Base-by-base conservation (phyloP, 345 rosid species). In the Eutrema yunnanense region DNA sequence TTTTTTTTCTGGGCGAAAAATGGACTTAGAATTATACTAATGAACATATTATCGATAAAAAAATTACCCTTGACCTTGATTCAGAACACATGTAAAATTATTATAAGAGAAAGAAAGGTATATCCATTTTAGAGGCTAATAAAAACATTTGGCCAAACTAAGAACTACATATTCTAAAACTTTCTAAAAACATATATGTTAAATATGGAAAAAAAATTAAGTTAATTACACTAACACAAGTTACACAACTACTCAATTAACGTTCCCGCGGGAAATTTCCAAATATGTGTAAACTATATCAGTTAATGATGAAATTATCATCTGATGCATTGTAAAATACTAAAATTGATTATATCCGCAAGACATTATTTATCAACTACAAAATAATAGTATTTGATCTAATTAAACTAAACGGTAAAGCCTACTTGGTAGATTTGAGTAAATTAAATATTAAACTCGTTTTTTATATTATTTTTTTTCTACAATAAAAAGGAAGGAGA, bases 361-460 rank as follows among this genome's bases (percentile, higher is more conserved):
- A 60, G 36, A 40, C 33, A 40, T 19, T 32, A 13, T 32, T 32
- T 8, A 56, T 36, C 46, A 57, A 57, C 43, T 16, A 14, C 27
- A 27, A 6, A 59, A 12, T 40, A 19, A 16, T 37, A 16, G n/a
- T 36, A 57, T 5, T 19, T 37, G 32, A 27, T 22, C 8, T 52
- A 29, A 2, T 10, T 8, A 32, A 41, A 60, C 11, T 7, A 27
- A 41, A 55, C 58, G 58, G 65, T 73, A 44, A 38, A 56, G 44
- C 11, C 65, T 30, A 73, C 34, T 65, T 46, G 58, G 37, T 64
- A 64, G 56, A 73, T 62, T 27, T 26, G 48, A 22, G 55, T 73
- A 73, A 27, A 19, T 19, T 19, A 19, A 19, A 53, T 54, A 53
- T 4, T 52, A 6, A 43, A 65, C 2, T 36, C 41, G 9, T 13